Evolutionary conservation across 208 protist species (phyloP), one percentile per base, ranked within the genome.

Genomic region (Acanthamoeba lenticulata): DNA sequence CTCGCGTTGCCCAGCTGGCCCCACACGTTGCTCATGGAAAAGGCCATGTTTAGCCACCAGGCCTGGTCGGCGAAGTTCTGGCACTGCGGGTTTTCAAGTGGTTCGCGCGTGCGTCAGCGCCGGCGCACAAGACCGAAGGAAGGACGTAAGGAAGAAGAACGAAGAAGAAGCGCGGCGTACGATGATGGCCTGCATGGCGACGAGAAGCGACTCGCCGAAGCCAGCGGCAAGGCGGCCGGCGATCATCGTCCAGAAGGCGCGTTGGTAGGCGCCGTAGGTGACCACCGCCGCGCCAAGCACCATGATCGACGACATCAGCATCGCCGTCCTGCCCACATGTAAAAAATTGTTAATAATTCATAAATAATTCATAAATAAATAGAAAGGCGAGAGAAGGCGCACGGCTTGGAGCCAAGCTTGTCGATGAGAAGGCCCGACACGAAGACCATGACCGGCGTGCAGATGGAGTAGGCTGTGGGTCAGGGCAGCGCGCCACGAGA

Each of bases 401-500:
- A 90, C 83, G 17, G 24, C 55, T 90, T 90, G 49, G 83, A 27
- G 27, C 83, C 83, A 21, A 90, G 60, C 38, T 65, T 55, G 49
- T 90, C 83, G 55, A 90, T 90, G 34, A 90, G 83, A 2, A 90
- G 45, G 83, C 83, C 83, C 5, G 38, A 65, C 7, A 90, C 27
- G 47, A 90, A 90, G 45, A 90, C 83, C 83, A 90, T 90, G 24
- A 90, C 83, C 2, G 83, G 83, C 45, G 83, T 90, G 49, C 60
- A 90, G 24, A 90, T 90, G 83, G 83, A 90, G 83, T 90, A 90
- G 83, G 83, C 83, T 90, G 11, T 60, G 74, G n/a, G n/a, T n/a
- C n/a, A n/a, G n/a, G n/a, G n/a, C 21, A 85, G 19, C 42, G 44
- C 42, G 21, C 5, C n/a, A 67, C 13, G 3, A 62, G 19, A 89